A percentile compares a stretch with the other conserved stretches of the same genome.
Conservation (phyloP, 1,139 yeast species). For the Geotrichum aggregatum region DNA sequence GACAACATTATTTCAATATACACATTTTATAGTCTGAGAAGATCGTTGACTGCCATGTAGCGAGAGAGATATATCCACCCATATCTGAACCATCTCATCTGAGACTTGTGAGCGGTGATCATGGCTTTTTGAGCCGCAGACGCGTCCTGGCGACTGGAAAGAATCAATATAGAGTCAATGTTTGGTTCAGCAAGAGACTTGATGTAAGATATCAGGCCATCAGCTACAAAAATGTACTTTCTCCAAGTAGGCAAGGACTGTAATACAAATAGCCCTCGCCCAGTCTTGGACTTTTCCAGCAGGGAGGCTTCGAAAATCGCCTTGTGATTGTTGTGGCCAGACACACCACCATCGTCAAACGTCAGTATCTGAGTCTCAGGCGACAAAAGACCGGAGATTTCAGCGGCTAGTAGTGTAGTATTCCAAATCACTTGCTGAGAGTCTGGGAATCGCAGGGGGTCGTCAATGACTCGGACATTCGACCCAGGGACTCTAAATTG, state of each 20-base stretch:
- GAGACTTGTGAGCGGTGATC: conserved; percentile 80
- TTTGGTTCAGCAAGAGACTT: conserved; percentile 16
- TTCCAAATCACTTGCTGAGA: conserved; percentile 74
- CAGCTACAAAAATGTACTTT: conserved; percentile 38
- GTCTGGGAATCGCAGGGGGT: conserved; percentile 51
- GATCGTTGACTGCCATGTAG: conserved; percentile 66
- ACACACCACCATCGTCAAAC: conserved; percentile 79
- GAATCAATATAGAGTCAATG: conserved; percentile 35
- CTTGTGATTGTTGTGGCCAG: conserved; percentile 80
- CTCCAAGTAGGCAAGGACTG: conserved; percentile 39
- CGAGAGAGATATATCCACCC: conserved; percentile 79
- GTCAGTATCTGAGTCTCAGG: conserved; percentile 53
- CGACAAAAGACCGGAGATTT: conserved; percentile 29
- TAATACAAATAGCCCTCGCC: conserved; percentile 25
- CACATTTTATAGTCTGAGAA: conserved; percentile 34
- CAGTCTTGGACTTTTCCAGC: conserved; percentile 7
- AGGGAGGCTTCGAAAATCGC: conserved; percentile 57
- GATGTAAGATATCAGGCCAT: conserved; percentile 30
- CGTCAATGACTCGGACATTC: conserved; percentile 46
- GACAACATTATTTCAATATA: too few relatives aligned
- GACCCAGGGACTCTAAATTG: conserved; percentile 50
- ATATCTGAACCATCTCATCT: conserved; percentile 94
- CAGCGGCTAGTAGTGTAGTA: conserved; percentile 39
- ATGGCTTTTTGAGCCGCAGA: conserved; percentile 66
- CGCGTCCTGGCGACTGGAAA: conserved; percentile 47